Conservation (phyloP, 495 filamentous ascomycete species). For the Podospora sp. region DNA sequence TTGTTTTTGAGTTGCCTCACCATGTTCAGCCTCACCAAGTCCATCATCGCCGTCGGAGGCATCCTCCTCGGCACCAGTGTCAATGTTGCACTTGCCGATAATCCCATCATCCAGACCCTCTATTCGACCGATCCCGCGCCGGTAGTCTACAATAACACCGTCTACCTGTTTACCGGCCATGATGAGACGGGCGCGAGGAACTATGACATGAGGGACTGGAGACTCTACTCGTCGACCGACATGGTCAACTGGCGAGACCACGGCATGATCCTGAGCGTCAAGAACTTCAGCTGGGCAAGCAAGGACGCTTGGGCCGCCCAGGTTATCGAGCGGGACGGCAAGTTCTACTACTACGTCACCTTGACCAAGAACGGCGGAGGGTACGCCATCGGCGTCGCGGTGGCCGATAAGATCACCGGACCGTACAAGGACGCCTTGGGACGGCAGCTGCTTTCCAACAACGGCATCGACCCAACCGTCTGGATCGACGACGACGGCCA, state of each 20-base stretch:
- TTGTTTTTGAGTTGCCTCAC: not conserved
- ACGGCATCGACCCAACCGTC: slow-evolving; percentile 31
- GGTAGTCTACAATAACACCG: slow-evolving; percentile 32
- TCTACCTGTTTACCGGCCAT: slow-evolving; percentile 39
- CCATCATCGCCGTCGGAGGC: slow-evolving; percentile 16
- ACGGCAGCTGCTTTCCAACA: slow-evolving; percentile 32
- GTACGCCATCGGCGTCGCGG: slow-evolving; percentile 35
- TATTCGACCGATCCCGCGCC: slow-evolving; percentile 40
- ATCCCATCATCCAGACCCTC: slow-evolving; percentile 30
- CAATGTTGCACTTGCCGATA: slow-evolving; percentile 21
- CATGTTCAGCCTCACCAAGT: not conserved
- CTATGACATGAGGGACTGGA: slow-evolving; percentile 38
- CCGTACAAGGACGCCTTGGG: slow-evolving; percentile 38
- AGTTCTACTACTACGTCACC: slow-evolving; percentile 39
- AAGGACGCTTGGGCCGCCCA: slow-evolving; percentile 29
- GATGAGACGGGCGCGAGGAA: slow-evolving; percentile 32
- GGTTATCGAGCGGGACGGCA: slow-evolving; percentile 34
- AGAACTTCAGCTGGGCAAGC: slow-evolving; percentile 23
- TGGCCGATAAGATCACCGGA: slow-evolving; percentile 34
- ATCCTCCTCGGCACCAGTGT: slow-evolving; percentile 13
- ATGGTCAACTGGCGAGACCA: slow-evolving; percentile 39
- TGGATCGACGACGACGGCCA: slow-evolving; percentile 25
- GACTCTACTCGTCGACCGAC: slow-evolving; percentile 35
- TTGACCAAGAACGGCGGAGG: slow-evolving; percentile 26
- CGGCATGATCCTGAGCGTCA: slow-evolving; percentile 22